Percentiles rank a stretch among this genome's conserved stretches.
These are phyloP conservation scores for Hyparrhenia diplandra DNA, from an alignment of 176 grass and related monocot species.

Conservation along the genomic window DNA sequence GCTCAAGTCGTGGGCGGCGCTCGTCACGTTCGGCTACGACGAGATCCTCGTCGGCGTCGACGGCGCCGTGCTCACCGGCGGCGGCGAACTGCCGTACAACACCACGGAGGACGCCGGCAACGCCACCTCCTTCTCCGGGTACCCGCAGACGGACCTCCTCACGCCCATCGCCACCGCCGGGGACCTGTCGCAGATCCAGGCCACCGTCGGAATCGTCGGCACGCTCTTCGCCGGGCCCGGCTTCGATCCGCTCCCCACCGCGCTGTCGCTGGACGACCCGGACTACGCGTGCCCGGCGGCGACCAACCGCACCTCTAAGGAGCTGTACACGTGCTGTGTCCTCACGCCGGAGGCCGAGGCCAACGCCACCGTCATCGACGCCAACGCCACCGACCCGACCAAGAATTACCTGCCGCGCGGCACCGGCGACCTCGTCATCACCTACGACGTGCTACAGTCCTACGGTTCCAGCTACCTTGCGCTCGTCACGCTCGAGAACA, in stretches of 20 bases:
- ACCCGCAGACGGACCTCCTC: conserved; percentile 68
- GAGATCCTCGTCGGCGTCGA: conserved; percentile 76
- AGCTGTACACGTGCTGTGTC: conserved; percentile 62
- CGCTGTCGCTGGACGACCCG: conserved; percentile 45
- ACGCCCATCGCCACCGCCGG: conserved; percentile 79
- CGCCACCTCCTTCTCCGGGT: conserved; percentile 78
- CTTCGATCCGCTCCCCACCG: conserved; percentile 46
- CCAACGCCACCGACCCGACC: conserved; percentile 45
- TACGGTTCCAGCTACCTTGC: conserved; percentile 71
- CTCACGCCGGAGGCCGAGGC: conserved; percentile 54
- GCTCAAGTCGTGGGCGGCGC: conserved; percentile 67
- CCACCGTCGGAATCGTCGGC: conserved; percentile 49
- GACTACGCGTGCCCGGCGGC: conserved; percentile 56
- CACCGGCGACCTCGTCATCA: conserved; percentile 75
- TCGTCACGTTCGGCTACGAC: conserved; percentile 48
- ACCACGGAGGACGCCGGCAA: conserved; percentile 63
- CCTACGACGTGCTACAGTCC: conserved; percentile 76
- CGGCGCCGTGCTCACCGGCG: conserved; percentile 65
- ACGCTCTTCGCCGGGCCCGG: conserved; percentile 61
- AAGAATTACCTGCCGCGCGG: conserved; percentile 54
- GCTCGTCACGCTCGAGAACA: conserved; percentile 82
- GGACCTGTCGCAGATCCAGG: conserved; percentile 45
- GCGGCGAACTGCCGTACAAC: conserved; percentile 65
- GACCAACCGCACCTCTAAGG: neutral
- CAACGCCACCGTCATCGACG: conserved; percentile 37